Evolutionary conservation across 768 basidiomycete species (phyloP), one percentile per base, ranked within the genome.

Genomic region (Termitomyces sp.): DNA sequence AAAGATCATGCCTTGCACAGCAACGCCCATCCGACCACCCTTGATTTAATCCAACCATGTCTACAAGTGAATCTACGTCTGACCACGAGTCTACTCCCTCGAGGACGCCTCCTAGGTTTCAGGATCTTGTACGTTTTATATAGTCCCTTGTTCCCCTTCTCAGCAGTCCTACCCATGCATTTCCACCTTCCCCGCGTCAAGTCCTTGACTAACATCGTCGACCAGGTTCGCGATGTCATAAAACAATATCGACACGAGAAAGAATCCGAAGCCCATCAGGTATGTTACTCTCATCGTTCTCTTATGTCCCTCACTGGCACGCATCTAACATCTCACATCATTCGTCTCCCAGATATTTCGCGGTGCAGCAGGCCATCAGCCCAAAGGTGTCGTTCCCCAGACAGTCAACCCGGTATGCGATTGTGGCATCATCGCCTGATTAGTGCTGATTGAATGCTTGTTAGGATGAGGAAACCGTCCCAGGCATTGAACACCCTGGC

Each of bases 251-350:
- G 78, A 63, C 82, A 88, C 53, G 93, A 95, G 68, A 82, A 86
- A 59, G 89, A 94, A 53, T 94, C 92, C 1, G 91, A 94, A 72
- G 92, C 92, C 9, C 93, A 95, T 70, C 84, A 86, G 77, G 92
- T 89, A 64, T 53, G 58, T 60, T 17, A 11, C 19, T 60, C 34
- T 56, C n/a, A 45, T 58, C 50, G 57, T 54, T 42, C 32, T 4
- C 4, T 3, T 2, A 40, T 14, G 49, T 54, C 54, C 32, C 29
- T 50, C 38, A n/a, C n/a, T n/a, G n/a, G n/a, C n/a, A 41, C 42
- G 34, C n/a, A 32, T 32, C 25, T 25, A 45, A 41, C 32, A 8
- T 42, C 42, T 19, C 27, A 25, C 5, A 27, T 51, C 9, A 31
- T 25, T 32, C 40, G 32, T 47, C 43, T 60, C 37, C 9, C 63